Evolutionary conservation across 1,284 basidiomycete species (phyloP), one percentile per base, ranked within the genome.

Genomic region (Rhodotorula sp.): DNA sequence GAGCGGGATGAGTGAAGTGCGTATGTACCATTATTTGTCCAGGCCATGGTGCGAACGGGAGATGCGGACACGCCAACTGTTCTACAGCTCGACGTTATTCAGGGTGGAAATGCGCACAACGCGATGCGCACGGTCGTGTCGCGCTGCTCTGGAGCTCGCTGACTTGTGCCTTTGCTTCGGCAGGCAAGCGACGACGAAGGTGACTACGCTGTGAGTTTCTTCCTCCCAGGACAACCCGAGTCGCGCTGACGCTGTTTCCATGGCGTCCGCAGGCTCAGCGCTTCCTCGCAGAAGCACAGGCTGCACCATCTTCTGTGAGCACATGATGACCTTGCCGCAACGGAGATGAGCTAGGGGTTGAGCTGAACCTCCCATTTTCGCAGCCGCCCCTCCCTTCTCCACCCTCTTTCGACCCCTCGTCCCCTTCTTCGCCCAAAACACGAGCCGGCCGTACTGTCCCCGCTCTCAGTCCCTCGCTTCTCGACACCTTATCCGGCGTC

Each of bases 401-500:
- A 51, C 34, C 56, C 49, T 32, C 24, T 27, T 20, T 46, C 48
- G 27, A 49, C 49, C 2, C 5, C 44, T 47, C 27, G 19, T 13
- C 17, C 29, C 22, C 56, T 6, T 15, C 36, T n/a, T 34, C 22
- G 19, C 56, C 49, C 22, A 7, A 8, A 9, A 51, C 49, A 2
- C 59, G 59, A 24, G 36, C 64, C 9, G 44, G 44, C n/a, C 52
- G 22, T 8, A 39, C 46, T 11, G 19, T 63, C n/a, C 62, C 62
- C 17, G 5, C 47, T 11, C 32, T 52, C 17, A 54, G 51, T 2
- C 49, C 57, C 24, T 61, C 62, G 24, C 29, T 59, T 7, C 61
- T 68, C 29, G 67, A 68, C 53, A 64, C 52, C 2, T 24, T 64
- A 11, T 49, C 49, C 46, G 67, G 67, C 6, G 55, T 69, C 48